Evolutionary conservation across 2,329 filamentous ascomycete species (phyloP), one percentile per base, ranked within the genome.

Genomic region (Shiraia bambusicola): DNA sequence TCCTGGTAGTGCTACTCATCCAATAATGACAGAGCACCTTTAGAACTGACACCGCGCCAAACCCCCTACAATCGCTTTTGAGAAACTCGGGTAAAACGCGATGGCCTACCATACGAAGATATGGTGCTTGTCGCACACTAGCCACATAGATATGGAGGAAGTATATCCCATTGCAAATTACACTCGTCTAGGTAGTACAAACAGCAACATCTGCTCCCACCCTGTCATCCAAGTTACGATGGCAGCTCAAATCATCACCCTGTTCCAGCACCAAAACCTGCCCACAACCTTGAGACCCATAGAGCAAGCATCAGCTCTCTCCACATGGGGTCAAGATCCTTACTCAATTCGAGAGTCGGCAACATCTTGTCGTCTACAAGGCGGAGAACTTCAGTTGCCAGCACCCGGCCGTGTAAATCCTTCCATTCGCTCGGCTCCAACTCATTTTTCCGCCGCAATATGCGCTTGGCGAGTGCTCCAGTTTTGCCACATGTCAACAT

Each of bases 211-310:
- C n/a, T n/a, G n/a, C n/a, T n/a, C n/a, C n/a, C n/a, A n/a, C n/a
- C n/a, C n/a, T 5, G 19, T 22, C 19, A 17, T 15, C 4, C 11
- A 11, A 16, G 6, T 9, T 17, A 17, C 6, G 13, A 28, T 43
- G 27, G 6, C 14, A 6, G 29, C 6, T 17, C 15, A 2, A 16
- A 9, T 8, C n/a, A 32, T 32, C 6, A 17, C 14, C 11, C 29
- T 8, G 24, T 45, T 28, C 54, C 49, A n/a, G 42, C 50, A 1
- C 56, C 56, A 47, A 52, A 54, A 12, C 50, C 57, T n/a, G 52
- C 48, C 59, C 59, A 59, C 24, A 62, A 30, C 35, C 56, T 41
- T 24, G 49, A 42, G 4, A 54, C 51, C 59, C 59, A 62, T 12
- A 61, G 28, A 13, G 41, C 49, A 12, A 62, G 25, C 22, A 62